Percentiles rank a stretch among this genome's conserved stretches.
These are phyloP conservation scores for Fusarium guadeloupense DNA, from an alignment of 2,329 filamentous ascomycete species.

Conservation along the genomic window DNA sequence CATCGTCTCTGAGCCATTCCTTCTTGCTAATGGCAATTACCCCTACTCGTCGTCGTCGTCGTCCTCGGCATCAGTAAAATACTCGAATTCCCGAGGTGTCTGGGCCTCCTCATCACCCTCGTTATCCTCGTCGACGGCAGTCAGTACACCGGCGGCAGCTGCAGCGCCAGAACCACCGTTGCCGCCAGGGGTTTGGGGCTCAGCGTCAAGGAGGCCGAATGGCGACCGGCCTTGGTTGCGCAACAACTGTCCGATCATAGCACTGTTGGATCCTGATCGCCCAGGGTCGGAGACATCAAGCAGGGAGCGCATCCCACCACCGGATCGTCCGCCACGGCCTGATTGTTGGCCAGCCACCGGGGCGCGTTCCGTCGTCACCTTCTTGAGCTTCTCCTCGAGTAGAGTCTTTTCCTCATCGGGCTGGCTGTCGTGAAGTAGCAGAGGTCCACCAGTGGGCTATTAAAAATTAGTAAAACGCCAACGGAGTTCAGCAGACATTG, in stretches of 20 bases:
- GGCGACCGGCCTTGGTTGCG: slow-evolving; percentile 50
- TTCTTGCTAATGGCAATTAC: neutral
- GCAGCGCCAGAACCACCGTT: slow-evolving; percentile 66
- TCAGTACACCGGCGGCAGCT: slow-evolving; percentile 81
- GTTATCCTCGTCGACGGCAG: slow-evolving; percentile 85
- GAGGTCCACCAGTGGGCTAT: slow-evolving; percentile 90
- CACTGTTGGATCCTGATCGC: slow-evolving; percentile 45
- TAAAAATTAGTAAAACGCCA: slow-evolving; percentile 35
- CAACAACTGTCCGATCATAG: slow-evolving; percentile 56
- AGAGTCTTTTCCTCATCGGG: slow-evolving; percentile 81
- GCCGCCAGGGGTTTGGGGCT: slow-evolving; percentile 44
- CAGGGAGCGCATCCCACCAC: slow-evolving; percentile 46
- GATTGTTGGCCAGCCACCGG: slow-evolving; percentile 60
- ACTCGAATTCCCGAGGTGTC: slow-evolving; percentile 78
- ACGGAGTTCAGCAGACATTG: neutral
- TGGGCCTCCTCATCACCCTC: slow-evolving; percentile 78
- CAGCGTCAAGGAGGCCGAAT: slow-evolving; percentile 42
- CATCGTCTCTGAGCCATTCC: neutral
- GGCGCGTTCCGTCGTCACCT: slow-evolving; percentile 71
- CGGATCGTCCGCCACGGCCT: slow-evolving; percentile 47
- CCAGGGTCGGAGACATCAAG: slow-evolving; percentile 50
- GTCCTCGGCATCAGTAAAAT: slow-evolving; percentile 72
- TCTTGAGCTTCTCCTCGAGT: slow-evolving; percentile 93
- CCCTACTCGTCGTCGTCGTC: slow-evolving; percentile 54
- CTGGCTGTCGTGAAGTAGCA: slow-evolving; percentile 87